Evolutionary conservation across 1,139 yeast species (phyloP), one percentile per base, ranked within the genome.

Genomic region (Kurtzmaniella quercitrusa): DNA sequence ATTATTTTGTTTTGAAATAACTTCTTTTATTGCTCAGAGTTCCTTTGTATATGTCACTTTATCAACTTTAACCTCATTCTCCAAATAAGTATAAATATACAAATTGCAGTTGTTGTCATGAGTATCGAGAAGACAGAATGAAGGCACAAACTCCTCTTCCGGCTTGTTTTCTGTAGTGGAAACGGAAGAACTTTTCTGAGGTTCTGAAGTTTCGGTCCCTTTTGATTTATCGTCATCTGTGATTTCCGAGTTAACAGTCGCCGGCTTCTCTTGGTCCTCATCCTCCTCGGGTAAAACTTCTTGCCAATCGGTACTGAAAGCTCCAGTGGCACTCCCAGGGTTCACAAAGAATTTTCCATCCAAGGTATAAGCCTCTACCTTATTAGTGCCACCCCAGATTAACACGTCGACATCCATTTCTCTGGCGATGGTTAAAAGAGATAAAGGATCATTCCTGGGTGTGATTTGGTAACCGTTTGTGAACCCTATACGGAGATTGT

Each of bases 241-340:
- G 11, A 50, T 56, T 18, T 54, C 61, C 7, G 7, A 7, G 9
- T 22, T 22, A 11, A 11, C 26, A 22, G 7, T 22, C 11, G 26
- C 11, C 9, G 26, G 7, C 7, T 22, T 22, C 11, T 22, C 26
- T 22, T 22, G 12, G 33, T 64, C 67, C 50, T 63, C 60, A 7
- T 57, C 74, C 61, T 81, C 71, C 47, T 77, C 80, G 2, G 63
- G 71, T 5, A 60, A 65, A 9, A 53, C 53, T 18, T 66, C 71
- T 2, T 65, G 69, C 73, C 74, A 65, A 41, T 63, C 68, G 41
- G 82, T 74, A 39, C 76, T 76, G 52, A 76, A 80, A 0, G 97
- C 96, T 12, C 98, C 98, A 0, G 98, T 89, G 37, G 95, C 95
- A 57, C 95, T 85, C 0, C 98, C 98, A 0, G 98, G 98, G 59